Evolutionary conservation across 306 rosid genomes (phyloP).

Genomic region (Castanospermum australe): DNA sequence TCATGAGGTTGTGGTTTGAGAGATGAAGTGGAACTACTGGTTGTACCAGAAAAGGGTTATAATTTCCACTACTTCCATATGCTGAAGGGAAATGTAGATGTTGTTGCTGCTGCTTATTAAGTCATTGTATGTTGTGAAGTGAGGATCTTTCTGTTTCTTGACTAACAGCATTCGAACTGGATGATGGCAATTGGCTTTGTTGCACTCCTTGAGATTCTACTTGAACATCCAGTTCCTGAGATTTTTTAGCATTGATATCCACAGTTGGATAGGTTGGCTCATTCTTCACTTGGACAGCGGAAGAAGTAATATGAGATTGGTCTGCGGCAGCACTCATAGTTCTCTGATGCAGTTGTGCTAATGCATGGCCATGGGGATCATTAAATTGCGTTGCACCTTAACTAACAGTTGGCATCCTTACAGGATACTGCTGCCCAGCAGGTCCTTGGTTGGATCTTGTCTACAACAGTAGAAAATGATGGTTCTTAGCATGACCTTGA

Average conservation of each 20-base stretch:
- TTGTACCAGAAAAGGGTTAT: slow-evolving; percentile 62
- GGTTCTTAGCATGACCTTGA: slow-evolving; percentile 19
- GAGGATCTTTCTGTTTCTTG: slow-evolving; percentile 72
- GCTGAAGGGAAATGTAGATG: slow-evolving; percentile 65
- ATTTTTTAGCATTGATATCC: slow-evolving; percentile 51
- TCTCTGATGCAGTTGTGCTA: slow-evolving; percentile 75
- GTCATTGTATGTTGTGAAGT: slow-evolving; percentile 58
- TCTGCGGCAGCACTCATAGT: slow-evolving; percentile 56
- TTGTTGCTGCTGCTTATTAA: slow-evolving; percentile 68
- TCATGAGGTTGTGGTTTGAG: slow-evolving; percentile 66
- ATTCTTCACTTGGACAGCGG: slow-evolving; percentile 59
- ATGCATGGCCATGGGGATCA: slow-evolving; percentile 74
- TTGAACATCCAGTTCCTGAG: slow-evolving; percentile 53
- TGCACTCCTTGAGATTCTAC: slow-evolving; percentile 53
- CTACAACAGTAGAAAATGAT: slow-evolving; percentile 30
- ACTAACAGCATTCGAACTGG: slow-evolving; percentile 44
- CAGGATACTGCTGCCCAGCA: slow-evolving; percentile 60
- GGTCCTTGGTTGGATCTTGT: slow-evolving; percentile 43
- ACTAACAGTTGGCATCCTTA: slow-evolving; percentile 59
- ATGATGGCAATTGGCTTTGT: slow-evolving; percentile 53
- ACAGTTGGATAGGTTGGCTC: no score
- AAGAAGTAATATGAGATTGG: slow-evolving; percentile 51
- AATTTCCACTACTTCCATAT: slow-evolving; percentile 66
- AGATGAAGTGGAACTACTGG: slow-evolving; percentile 55
- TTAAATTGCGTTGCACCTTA: slow-evolving; percentile 55